These are phyloP conservation scores for Suhomyces pyralidae DNA, from an alignment of 805 yeast species.

Conservation along the genomic window DNA sequence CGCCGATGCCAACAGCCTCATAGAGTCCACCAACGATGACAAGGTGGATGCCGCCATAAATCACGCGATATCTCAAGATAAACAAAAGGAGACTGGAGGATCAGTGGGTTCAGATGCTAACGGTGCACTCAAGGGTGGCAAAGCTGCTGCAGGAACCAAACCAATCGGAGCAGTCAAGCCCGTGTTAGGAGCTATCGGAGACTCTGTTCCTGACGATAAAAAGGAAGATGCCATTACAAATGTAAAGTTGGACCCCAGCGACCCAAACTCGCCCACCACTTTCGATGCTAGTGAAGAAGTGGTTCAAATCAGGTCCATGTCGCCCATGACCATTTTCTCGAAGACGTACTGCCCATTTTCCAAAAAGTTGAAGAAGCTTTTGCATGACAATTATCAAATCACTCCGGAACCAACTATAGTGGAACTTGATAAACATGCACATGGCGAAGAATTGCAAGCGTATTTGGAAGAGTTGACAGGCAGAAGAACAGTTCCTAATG, in stretches of 20 bases:
- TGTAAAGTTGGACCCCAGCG: constrained; percentile 1
- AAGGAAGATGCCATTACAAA: constrained; percentile 7
- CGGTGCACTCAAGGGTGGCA: constrained; percentile 8
- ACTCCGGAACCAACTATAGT: constrained; percentile 71
- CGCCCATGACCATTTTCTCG: constrained; percentile 66
- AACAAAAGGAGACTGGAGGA: constrained; percentile 8
- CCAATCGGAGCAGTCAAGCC: constrained; percentile 3
- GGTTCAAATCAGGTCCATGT: constrained; percentile 50
- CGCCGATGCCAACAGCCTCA: constrained; percentile 17
- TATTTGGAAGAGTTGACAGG: constrained; percentile 69
- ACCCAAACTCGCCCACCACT: constrained; percentile 2
- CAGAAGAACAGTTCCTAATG: constrained; percentile 86
- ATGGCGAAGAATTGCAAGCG: constrained; percentile 73
- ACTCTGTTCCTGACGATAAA: constrained; percentile 5
- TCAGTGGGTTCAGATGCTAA: constrained; percentile 2
- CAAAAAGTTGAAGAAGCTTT: constrained; percentile 61
- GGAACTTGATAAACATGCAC: constrained; percentile 76
- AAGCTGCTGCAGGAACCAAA: constrained; percentile 8
- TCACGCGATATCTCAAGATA: constrained; percentile 24
- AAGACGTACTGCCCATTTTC: constrained; percentile 72
- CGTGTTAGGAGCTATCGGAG: not conserved
- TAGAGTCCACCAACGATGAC: constrained; percentile 35
- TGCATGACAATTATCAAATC: constrained; percentile 61
- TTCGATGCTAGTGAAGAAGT: constrained; percentile 43
- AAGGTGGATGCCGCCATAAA: constrained; percentile 40